Evolutionary conservation across 1,139 yeast genomes (phyloP).

Genomic region (Magnusiomyces tetraspermus): DNA sequence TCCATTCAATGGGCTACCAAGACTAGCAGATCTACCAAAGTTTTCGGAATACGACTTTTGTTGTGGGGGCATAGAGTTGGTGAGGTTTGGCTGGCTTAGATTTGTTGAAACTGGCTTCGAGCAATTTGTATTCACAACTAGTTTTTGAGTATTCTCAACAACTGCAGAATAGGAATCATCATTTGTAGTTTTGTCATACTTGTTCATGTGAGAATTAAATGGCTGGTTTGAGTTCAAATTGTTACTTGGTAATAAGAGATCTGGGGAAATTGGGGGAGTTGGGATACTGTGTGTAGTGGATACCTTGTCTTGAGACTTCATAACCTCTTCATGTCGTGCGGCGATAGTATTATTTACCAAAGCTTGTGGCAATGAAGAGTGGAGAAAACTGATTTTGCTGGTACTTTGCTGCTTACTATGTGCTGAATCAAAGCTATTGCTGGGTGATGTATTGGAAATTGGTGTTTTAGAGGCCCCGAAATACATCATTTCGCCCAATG

Average conservation of each 20-base stretch:
- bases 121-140: background rate
- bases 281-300: background rate
- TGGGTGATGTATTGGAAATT: background rate
- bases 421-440: too few species aligned
- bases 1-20: background rate
- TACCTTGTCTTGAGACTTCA: background rate
- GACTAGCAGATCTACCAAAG: background rate
- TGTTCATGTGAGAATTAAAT: background rate
- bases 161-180: background rate
- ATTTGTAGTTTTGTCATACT: background rate
- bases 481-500: conserved; percentile 4
- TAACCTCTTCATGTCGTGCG: too few species aligned
- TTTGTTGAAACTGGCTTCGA: background rate
- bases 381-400: too few species aligned
- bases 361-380: too few species aligned
- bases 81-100: background rate
- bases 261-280: conserved; percentile 6
- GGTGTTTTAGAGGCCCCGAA: background rate
- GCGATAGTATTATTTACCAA: too few species aligned
- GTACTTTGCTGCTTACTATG: too few species aligned
- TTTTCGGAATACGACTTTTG: background rate
- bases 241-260: background rate
- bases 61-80: background rate
- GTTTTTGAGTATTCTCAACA: background rate
- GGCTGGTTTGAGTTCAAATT: background rate